Percentiles rank a stretch among this genome's conserved stretches.
These are phyloP conservation scores for Aspergillus ellipticus DNA, from an alignment of 495 filamentous ascomycete genomes.

Conservation along the genomic window DNA sequence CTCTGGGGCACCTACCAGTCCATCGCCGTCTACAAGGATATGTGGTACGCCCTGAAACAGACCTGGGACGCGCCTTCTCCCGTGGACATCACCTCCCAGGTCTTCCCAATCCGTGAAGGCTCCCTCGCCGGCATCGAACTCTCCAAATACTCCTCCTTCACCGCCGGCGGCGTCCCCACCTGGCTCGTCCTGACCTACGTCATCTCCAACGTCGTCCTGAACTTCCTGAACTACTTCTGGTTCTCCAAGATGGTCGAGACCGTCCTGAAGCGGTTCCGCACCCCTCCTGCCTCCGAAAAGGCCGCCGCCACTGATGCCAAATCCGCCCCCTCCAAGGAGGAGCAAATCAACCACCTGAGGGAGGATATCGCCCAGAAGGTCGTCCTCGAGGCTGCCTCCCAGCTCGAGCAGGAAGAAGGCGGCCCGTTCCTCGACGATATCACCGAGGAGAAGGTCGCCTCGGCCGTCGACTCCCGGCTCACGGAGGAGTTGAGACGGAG, in stretches of 20 bases:
- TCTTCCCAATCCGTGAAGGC: slow-evolving; percentile 34
- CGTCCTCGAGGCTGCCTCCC: slow-evolving; percentile 36
- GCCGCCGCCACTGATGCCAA: slow-evolving; percentile 10
- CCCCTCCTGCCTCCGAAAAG: slow-evolving; percentile 20
- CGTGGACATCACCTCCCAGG: slow-evolving; percentile 30
- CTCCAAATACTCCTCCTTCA: slow-evolving; percentile 49
- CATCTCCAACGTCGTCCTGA: slow-evolving; percentile 71
- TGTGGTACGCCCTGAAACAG: slow-evolving; percentile 63
- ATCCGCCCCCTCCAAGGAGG: slow-evolving; percentile 4
- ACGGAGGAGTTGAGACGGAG: slow-evolving; percentile 29
- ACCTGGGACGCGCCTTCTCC: slow-evolving; percentile 32
- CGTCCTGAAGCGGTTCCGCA: slow-evolving; percentile 81
- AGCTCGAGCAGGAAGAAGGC: slow-evolving; percentile 34
- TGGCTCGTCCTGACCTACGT: slow-evolving; percentile 82
- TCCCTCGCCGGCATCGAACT: slow-evolving; percentile 38
- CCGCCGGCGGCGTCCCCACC: slow-evolving; percentile 54
- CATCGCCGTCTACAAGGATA: slow-evolving; percentile 69
- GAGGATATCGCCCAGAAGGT: slow-evolving; percentile 32
- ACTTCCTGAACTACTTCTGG: slow-evolving; percentile 91
- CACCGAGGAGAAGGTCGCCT: slow-evolving; percentile 22
- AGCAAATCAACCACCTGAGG: slow-evolving; percentile 11
- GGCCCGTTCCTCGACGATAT: slow-evolving; percentile 27
- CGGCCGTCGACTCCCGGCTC: slow-evolving; percentile 23
- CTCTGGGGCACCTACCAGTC: slow-evolving; percentile 90
- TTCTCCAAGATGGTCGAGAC: slow-evolving; percentile 96